Conservation (phyloP, 768 basidiomycete genomes). For the Ephemerocybe angulata region DNA sequence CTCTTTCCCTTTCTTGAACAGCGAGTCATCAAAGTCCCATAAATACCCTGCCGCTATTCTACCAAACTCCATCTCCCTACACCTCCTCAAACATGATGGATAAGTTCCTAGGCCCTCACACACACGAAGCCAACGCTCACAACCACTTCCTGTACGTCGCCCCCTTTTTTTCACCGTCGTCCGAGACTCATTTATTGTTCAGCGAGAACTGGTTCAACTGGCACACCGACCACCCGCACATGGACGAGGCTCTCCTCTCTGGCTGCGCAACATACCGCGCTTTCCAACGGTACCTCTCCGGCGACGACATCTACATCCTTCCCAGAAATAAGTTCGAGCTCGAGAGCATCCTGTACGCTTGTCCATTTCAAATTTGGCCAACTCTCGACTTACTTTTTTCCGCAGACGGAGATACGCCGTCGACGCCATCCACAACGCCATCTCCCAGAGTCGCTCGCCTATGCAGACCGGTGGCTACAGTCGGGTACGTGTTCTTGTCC, state of each 20-base stretch:
- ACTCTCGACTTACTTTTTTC: conserved; percentile 9
- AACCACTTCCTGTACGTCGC: conserved; percentile 57
- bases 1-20: conserved; percentile 11
- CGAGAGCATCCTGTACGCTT: conserved; percentile 64
- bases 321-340: conserved; percentile 65
- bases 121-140: conserved; percentile 72
- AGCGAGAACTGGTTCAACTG: conserved; percentile 68
- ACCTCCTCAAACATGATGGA: conserved; percentile 44
- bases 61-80: conserved; percentile 12
- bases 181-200: conserved; percentile 18
- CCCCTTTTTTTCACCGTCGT: neutral
- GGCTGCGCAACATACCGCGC: conserved; percentile 80
- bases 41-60: conserved; percentile 18
- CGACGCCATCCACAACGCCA: conserved; percentile 78
- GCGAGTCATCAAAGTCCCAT: conserved; percentile 11
- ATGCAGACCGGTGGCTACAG: conserved; percentile 54
- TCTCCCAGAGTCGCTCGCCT: conserved; percentile 62
- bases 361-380: neutral
- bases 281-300: conserved; percentile 68
- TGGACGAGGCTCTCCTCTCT: conserved; percentile 72
- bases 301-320: conserved; percentile 66
- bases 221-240: conserved; percentile 66
- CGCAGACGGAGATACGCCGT: conserved; percentile 69
- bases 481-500: conserved; percentile 31
- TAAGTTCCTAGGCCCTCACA: conserved; percentile 67